Percentiles rank a stretch among this genome's conserved stretches.
Evolutionary conservation across 345 rosid genomes (phyloP).

Genomic region (Eucalyptus curtisii): DNA sequence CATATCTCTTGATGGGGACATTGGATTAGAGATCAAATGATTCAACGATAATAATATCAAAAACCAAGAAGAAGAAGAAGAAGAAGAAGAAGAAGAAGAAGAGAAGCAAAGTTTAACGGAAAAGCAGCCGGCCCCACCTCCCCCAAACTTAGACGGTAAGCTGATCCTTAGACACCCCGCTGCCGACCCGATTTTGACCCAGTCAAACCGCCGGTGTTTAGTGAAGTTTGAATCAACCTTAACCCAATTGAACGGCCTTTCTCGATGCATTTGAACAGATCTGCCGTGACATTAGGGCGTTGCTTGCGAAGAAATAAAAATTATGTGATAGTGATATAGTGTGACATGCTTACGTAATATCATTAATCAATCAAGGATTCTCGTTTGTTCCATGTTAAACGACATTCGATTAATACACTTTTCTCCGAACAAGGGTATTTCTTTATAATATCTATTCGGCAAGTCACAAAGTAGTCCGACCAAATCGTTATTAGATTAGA

Average conservation of each 20-base stretch:
- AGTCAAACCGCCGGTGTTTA: not conserved
- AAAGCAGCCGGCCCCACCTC: too few relatives aligned
- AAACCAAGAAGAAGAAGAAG: too few relatives aligned
- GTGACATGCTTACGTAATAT: accelerated
- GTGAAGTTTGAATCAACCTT: not conserved
- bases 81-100: too few relatives aligned
- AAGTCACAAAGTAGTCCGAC: not conserved
- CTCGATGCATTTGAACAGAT: not conserved
- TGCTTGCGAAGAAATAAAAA: not conserved
- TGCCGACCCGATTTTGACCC: not conserved
- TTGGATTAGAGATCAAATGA: too few relatives aligned
- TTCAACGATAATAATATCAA: too few relatives aligned
- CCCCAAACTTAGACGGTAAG: too few relatives aligned
- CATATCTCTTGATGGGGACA: too few relatives aligned
- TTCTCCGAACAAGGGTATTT: not conserved
- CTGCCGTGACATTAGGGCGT: not conserved
- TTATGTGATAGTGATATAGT: accelerated
- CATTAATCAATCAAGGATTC: accelerated
- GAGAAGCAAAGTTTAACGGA: too few relatives aligned
- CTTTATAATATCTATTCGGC: not conserved
- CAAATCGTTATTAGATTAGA: not conserved
- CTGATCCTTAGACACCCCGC: not conserved
- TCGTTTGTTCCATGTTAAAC: accelerated
- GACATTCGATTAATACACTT: not conserved
- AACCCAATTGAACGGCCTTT: not conserved